Conservation (phyloP, 768 basidiomycete genomes). For the Mrakia blollopis region DNA sequence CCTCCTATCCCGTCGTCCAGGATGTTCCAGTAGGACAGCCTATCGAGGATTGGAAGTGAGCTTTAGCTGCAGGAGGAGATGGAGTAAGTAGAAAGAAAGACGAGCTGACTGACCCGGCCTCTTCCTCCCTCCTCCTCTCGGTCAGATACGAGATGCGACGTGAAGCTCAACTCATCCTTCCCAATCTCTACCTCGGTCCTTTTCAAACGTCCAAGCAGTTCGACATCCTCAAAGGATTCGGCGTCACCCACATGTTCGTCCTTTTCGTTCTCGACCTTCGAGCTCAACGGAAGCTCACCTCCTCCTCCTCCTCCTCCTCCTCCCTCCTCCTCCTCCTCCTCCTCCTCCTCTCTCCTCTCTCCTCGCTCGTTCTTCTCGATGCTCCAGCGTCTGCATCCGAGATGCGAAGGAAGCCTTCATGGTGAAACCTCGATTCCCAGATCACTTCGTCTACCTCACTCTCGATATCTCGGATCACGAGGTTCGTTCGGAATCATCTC, state of each 20-base stretch:
- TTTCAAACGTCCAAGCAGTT: slow-evolving; percentile 82
- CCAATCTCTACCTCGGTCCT: slow-evolving; percentile 75
- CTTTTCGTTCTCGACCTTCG: too few species aligned
- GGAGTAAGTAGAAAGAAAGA: too few species aligned
- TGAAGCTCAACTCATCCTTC: slow-evolving; percentile 88
- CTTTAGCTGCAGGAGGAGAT: background rate
- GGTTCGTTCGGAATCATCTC: slow-evolving; percentile 1
- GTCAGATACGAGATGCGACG: slow-evolving; percentile 86
- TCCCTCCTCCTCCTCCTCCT: background rate
- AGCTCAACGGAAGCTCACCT: too few species aligned
- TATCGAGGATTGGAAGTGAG: slow-evolving; percentile 28
- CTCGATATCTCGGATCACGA: slow-evolving; percentile 87
- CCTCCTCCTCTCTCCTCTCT: background rate
- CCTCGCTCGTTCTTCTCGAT: too few species aligned
- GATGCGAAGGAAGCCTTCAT: slow-evolving; percentile 87
- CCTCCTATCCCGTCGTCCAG: slow-evolving; percentile 13
- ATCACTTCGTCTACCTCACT: slow-evolving; percentile 68
- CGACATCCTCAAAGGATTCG: slow-evolving; percentile 58
- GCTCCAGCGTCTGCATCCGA: slow-evolving; percentile 76
- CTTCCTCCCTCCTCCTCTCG: background rate
- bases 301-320: background rate
- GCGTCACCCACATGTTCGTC: slow-evolving; percentile 76
- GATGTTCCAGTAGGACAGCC: slow-evolving; percentile 27
- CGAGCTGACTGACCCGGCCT: background rate
- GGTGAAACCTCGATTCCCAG: slow-evolving; percentile 76